Evolutionary conservation across 2,329 filamentous ascomycete genomes (phyloP), one percentile per base, ranked within the genome.

Genomic region (Alternaria gansuensis): DNA sequence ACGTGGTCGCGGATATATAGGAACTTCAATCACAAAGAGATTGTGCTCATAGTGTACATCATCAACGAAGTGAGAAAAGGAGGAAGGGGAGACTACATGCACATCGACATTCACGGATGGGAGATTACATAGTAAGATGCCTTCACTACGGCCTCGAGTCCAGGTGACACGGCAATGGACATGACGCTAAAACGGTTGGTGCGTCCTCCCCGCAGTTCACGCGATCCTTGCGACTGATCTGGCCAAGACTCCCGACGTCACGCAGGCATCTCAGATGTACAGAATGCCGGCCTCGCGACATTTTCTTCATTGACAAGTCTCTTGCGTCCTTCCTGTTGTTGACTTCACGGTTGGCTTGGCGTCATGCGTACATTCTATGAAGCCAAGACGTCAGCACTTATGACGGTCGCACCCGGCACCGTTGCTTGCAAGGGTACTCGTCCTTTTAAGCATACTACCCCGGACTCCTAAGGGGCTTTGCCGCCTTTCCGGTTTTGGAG

Each of bases 141-240:
- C 5, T 36, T 46, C 9, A 29, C 11, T 8, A 11, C 10, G 14
- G 41, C 55, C 56, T 52, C 58, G 28, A 55, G 36, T 28, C 50
- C 60, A 51, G 58, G 63, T 61, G 60, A 63, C 49, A 36, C 46
- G 34, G 60, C 45, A 48, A 51, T 24, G 33, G 37, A 37, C 46
- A 59, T 51, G n/a, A n/a, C 29, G 46, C 57, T 57, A 64, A 55
- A 55, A 59, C 34, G 60, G 51, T 62, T 62, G 52, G 63, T 57
- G 44, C 39, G 33, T 45, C 53, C 34, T 36, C 23, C 39, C 46
- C 52, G 28, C 52, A 49, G 45, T 59, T 23, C 57, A 65, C 60
- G 62, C 60, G 63, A 63, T 43, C 58, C 55, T 51, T 40, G 50
- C 63, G 45, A 57, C 55, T 66, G 63, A 66, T 64, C 46, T 51